Percentiles rank a stretch among this genome's conserved stretches.
Conservation (phyloP, 495 filamentous ascomycete genomes). For the Talaromyces nanjingensis region DNA sequence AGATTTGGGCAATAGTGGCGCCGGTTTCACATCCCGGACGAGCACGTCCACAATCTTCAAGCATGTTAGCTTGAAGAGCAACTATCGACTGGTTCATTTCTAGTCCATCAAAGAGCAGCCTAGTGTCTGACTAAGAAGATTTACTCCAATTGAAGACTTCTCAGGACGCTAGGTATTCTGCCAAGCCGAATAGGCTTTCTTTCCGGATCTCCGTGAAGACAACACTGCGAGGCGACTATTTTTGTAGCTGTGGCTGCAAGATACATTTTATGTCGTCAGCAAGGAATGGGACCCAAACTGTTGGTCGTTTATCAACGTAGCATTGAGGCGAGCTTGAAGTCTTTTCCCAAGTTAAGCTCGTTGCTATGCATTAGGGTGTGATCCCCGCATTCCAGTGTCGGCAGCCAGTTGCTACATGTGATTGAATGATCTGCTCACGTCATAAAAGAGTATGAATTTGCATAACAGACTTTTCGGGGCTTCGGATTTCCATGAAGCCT, state of each 20-base stretch:
- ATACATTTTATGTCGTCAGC: constrained; percentile 1
- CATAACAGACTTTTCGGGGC: neutral
- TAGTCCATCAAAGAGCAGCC: neutral
- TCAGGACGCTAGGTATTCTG: neutral
- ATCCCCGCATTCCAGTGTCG: constrained; percentile 10
- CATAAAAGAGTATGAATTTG: neutral
- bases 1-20: neutral
- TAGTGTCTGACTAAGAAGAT: neutral
- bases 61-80: neutral
- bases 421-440: neutral
- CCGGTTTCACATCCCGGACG: neutral
- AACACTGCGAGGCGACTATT: neutral
- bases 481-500: neutral
- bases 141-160: neutral
- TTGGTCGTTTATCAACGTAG: constrained; percentile 5
- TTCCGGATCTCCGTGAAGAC: constrained; percentile 1
- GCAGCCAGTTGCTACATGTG: neutral
- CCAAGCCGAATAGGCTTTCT: neutral
- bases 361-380: constrained; percentile 10
- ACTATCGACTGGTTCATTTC: neutral
- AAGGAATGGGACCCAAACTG: constrained; percentile 7
- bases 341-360: neutral
- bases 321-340: neutral
- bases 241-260: neutral
- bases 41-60: neutral